A percentile compares a stretch with the other conserved stretches of the same genome.
These are phyloP conservation scores for Kokia cookei DNA, from an alignment of 441 rosid genomes.

Conservation along the genomic window DNA sequence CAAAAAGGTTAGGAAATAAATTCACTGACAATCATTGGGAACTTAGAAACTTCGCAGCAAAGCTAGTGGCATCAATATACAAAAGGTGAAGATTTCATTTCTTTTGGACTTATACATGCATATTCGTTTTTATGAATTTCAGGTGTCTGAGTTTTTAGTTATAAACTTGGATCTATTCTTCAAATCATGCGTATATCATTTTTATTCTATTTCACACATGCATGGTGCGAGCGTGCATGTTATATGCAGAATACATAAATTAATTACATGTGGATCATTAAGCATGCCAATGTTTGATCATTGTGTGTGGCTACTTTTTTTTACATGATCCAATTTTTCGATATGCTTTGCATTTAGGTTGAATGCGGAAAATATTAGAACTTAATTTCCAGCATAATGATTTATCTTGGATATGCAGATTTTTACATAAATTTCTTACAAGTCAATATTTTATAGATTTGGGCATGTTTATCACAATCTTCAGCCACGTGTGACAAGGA, in stretches of 20 bases:
- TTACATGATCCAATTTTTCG: neutral
- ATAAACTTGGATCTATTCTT: neutral
- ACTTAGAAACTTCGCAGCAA: slow-evolving; percentile 50
- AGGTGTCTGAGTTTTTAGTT: neutral
- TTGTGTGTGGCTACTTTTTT: neutral
- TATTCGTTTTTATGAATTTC: neutral
- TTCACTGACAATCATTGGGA: slow-evolving; percentile 59
- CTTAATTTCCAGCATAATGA: neutral
- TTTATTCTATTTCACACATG: neutral
- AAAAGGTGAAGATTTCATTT: slow-evolving; percentile 34
- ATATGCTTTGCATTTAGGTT: neutral
- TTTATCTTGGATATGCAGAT: neutral
- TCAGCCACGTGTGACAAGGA: slow-evolving; percentile 52
- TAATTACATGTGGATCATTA: neutral
- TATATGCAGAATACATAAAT: neutral
- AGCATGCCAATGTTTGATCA: neutral
- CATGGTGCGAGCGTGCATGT: neutral
- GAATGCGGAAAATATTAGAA: neutral
- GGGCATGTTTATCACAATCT: slow-evolving; percentile 55
- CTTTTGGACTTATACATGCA: neutral
- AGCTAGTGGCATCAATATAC: slow-evolving; percentile 42
- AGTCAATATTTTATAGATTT: slow-evolving; percentile 30
- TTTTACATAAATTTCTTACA: neutral
- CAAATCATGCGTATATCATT: neutral
- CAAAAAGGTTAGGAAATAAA: slow-evolving; percentile 50